These are phyloP conservation scores for Stagonosporopsis tanaceti DNA, from an alignment of 2,329 filamentous ascomycete species.

Conservation along the genomic window DNA sequence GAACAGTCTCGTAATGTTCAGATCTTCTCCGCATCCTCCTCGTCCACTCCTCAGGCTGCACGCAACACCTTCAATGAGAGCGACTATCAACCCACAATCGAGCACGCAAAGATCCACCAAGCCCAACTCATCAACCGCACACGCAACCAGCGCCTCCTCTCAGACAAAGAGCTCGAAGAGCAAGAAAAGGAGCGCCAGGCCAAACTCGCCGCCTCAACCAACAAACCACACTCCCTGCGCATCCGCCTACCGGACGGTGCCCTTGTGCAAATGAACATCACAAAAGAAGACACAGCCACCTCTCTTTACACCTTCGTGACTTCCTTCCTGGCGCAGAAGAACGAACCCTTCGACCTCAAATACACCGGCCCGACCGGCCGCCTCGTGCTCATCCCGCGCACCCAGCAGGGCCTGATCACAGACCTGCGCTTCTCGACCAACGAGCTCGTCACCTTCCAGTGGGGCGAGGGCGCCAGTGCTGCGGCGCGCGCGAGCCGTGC, in stretches of 20 bases:
- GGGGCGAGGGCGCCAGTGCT: slow-evolving; percentile 70
- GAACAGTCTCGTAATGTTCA: slow-evolving; percentile 61
- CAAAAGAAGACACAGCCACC: slow-evolving; percentile 71
- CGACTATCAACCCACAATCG: slow-evolving; percentile 79
- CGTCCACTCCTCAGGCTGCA: slow-evolving; percentile 78
- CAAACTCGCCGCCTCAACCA: slow-evolving; percentile 69
- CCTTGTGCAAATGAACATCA: slow-evolving; percentile 76
- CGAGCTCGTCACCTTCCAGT: slow-evolving; percentile 78
- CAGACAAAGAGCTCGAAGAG: slow-evolving; percentile 81
- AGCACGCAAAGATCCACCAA: slow-evolving; percentile 79
- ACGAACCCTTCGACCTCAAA: slow-evolving; percentile 75
- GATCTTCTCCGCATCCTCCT: slow-evolving; percentile 80
- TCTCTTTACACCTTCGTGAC: slow-evolving; percentile 79
- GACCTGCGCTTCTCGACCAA: slow-evolving; percentile 74
- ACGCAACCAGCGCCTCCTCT: slow-evolving; percentile 79
- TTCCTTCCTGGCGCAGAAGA: slow-evolving; percentile 70
- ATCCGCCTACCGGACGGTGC: slow-evolving; percentile 89
- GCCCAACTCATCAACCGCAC: slow-evolving; percentile 67
- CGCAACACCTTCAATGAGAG: slow-evolving; percentile 70
- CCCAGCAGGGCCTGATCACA: slow-evolving; percentile 69
- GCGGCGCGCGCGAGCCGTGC: slow-evolving; percentile 61
- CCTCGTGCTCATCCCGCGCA: slow-evolving; percentile 54
- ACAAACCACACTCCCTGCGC: slow-evolving; percentile 71
- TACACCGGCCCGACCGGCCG: slow-evolving; percentile 64
- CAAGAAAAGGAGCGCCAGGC: slow-evolving; percentile 71